These are phyloP conservation scores for Scheffersomyces titani DNA, from an alignment of 1,139 yeast species.

Conservation along the genomic window DNA sequence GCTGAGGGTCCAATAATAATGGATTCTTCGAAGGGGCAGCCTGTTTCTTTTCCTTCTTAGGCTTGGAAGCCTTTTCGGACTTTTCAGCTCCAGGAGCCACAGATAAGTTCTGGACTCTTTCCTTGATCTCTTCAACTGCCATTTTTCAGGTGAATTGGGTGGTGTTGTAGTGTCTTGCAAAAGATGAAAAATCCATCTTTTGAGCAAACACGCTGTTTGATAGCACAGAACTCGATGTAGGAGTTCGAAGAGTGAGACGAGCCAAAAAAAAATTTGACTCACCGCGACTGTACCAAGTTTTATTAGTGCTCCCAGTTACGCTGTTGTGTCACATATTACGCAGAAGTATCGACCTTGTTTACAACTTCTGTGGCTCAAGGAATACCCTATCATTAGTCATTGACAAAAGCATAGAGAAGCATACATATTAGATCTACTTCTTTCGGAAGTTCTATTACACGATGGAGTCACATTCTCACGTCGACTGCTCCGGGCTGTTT, in stretches of 20 bases:
- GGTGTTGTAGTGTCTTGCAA: background rate
- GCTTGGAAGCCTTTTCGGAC: slow-evolving; percentile 14
- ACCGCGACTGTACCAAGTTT: background rate
- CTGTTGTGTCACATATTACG: background rate
- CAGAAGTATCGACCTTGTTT: background rate
- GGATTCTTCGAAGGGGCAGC: slow-evolving; percentile 33
- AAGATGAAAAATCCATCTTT: background rate
- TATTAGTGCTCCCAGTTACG: background rate
- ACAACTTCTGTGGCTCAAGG: background rate
- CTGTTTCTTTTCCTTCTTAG: slow-evolving; percentile 32
- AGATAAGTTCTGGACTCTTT: slow-evolving; percentile 56
- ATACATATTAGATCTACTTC: background rate
- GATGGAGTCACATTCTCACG: background rate
- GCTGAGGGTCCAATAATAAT: slow-evolving; percentile 70
- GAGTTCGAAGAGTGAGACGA: background rate
- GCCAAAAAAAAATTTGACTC: background rate
- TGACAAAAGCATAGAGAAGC: background rate
- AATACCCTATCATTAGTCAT: background rate
- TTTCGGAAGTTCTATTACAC: background rate
- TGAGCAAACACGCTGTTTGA: background rate
- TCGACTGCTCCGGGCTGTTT: background rate
- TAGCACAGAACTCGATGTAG: background rate
- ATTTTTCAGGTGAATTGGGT: slow-evolving; percentile 3
- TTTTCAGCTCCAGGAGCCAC: slow-evolving; percentile 17
- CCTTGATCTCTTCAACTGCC: slow-evolving; percentile 32